A percentile compares a stretch with the other conserved stretches of the same genome.
These are phyloP conservation scores for Raphanus raphanistrum DNA, from an alignment of 345 rosid species.

Conservation along the genomic window DNA sequence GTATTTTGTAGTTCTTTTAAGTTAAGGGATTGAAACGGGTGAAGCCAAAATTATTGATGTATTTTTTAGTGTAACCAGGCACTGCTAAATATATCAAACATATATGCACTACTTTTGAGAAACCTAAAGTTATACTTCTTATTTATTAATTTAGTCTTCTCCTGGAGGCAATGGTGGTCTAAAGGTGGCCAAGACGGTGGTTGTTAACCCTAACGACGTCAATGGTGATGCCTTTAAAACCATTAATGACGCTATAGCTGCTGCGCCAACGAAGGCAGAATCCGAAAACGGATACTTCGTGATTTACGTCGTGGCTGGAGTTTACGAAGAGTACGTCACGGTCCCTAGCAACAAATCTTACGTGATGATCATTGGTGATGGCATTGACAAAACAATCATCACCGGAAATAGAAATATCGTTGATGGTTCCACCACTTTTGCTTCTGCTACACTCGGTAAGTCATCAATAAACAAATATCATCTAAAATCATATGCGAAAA, in stretches of 20 bases:
- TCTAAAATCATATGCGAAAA: not conserved
- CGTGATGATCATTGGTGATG: slow-evolving; percentile 58
- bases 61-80: not conserved
- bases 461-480: not conserved
- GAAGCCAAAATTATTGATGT: not conserved
- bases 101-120: not conserved
- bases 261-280: slow-evolving; percentile 46
- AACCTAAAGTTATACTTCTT: not conserved
- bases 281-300: slow-evolving; percentile 38
- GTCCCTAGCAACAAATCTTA: slow-evolving; percentile 44
- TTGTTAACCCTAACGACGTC: slow-evolving; percentile 45
- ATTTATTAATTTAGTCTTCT: not conserved
- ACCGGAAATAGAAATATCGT: slow-evolving; percentile 49
- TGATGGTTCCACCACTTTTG: slow-evolving; percentile 57
- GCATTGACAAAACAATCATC: slow-evolving; percentile 52
- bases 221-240: slow-evolving; percentile 43
- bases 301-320: slow-evolving; percentile 47
- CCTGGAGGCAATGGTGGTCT: slow-evolving; percentile 8
- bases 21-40: not conserved
- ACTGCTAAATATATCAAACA: not conserved
- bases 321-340: slow-evolving; percentile 54
- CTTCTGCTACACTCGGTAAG: slow-evolving; percentile 60
- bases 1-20: too few species aligned
- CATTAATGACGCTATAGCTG: slow-evolving; percentile 50
- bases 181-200: slow-evolving; percentile 38